phyloP scores from a whole-genome alignment of 371 early-diverging fungal species.

The Fennellomyces sp. region DNA sequence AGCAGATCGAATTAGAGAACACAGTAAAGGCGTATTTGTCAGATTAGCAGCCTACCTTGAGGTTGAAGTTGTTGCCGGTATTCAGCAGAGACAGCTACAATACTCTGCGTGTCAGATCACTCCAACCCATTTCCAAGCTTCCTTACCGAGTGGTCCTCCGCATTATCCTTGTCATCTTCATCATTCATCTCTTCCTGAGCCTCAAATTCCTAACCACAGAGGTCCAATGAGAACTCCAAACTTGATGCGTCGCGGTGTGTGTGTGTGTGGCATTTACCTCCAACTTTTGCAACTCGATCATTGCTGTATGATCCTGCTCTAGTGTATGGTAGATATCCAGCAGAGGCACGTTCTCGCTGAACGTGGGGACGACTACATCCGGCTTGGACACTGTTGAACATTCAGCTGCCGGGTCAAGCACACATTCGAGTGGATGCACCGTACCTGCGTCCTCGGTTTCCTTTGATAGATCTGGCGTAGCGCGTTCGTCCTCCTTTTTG shows the following conservation, averaged over 20 bases:
- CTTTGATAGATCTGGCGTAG: neutral
- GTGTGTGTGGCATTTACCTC: too few relatives aligned
- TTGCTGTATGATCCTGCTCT: slow-evolving; percentile 75
- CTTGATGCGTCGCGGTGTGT: neutral
- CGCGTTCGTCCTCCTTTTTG: neutral
- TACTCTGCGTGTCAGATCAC: neutral
- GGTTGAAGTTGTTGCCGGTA: slow-evolving; percentile 53
- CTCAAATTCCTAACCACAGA: slow-evolving; percentile 50
- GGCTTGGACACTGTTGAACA: neutral
- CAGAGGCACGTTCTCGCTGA: slow-evolving; percentile 44
- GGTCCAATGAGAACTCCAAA: too few relatives aligned
- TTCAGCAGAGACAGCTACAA: slow-evolving; percentile 49
- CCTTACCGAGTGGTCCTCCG: slow-evolving; percentile 26
- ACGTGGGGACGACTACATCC: neutral
- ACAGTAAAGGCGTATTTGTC: neutral
- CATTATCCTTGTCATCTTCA: slow-evolving; percentile 52
- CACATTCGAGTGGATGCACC: neutral
- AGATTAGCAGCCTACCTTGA: slow-evolving; percentile 54
- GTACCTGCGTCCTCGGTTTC: slow-evolving; percentile 6
- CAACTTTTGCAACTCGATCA: slow-evolving; percentile 66
- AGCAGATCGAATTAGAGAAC: neutral
- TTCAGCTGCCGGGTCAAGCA: neutral
- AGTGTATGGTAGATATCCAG: slow-evolving; percentile 78
- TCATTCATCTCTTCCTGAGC: slow-evolving; percentile 57
- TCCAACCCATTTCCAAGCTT: neutral